Percentiles rank a stretch among this genome's conserved stretches.
phyloP scores from a whole-genome alignment of 441 rosid genomes.

The Bruguiera hainesii region DNA sequence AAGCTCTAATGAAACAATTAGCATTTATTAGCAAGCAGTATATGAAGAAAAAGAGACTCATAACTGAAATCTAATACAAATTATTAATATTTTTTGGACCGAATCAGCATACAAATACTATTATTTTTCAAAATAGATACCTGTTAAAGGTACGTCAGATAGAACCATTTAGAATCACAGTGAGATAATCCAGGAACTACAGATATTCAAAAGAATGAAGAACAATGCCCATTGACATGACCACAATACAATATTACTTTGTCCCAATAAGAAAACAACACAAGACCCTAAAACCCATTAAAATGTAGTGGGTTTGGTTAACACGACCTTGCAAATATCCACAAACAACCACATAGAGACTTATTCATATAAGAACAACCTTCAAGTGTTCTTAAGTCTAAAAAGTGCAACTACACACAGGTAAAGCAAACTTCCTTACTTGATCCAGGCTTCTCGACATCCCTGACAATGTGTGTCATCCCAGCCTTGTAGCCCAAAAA shows the following conservation, averaged over 20 bases:
- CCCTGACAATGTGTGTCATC: constrained; percentile 92
- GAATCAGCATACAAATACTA: too few relatives aligned
- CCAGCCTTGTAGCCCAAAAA: constrained; percentile 97
- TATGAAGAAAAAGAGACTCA: background rate
- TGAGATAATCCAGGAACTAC: background rate
- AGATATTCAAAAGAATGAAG: too few relatives aligned
- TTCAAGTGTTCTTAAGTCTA: too few relatives aligned
- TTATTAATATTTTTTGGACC: too few relatives aligned
- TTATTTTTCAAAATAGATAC: too few relatives aligned
- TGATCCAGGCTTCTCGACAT: constrained; percentile 94
- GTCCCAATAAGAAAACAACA: background rate
- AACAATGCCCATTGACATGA: too few relatives aligned
- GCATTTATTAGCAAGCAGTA: background rate
- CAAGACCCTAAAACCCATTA: background rate
- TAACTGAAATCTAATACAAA: too few relatives aligned
- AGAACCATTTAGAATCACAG: background rate
- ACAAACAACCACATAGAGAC: too few relatives aligned
- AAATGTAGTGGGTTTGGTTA: too few relatives aligned
- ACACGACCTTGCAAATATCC: too few relatives aligned
- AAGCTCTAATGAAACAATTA: constrained; percentile 43
- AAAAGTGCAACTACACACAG: background rate
- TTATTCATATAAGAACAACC: background rate
- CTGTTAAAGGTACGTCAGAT: background rate
- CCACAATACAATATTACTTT: too few relatives aligned
- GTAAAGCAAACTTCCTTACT: constrained; percentile 40